These are phyloP conservation scores for Sechiopsis laciniata DNA, from an alignment of 306 rosid species.

Conservation along the genomic window DNA sequence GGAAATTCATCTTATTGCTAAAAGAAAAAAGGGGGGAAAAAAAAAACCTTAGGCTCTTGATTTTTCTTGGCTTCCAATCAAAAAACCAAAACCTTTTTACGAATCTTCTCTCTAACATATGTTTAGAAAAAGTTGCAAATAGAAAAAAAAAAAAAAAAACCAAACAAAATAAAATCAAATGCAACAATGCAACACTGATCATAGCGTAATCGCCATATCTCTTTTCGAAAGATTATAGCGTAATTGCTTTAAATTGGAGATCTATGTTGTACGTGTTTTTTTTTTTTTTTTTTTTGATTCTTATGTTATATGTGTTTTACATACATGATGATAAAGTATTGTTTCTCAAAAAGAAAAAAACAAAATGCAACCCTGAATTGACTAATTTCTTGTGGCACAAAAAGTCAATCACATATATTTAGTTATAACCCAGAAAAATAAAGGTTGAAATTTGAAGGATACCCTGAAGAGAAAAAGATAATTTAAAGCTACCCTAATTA, in stretches of 20 bases:
- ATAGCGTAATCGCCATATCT: no score
- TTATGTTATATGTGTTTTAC: no score
- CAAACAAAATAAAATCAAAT: background rate
- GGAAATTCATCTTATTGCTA: slow-evolving; percentile 6
- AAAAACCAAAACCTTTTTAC: slow-evolving; percentile 8
- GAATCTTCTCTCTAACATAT: slow-evolving; percentile 11
- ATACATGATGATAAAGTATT: no score
- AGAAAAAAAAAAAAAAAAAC: background rate
- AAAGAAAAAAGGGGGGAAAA: background rate
- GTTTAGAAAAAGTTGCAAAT: background rate
- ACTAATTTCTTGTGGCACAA: background rate
- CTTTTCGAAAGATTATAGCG: no score
- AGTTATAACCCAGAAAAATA: background rate
- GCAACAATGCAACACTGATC: no score
- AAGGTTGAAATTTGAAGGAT: background rate
- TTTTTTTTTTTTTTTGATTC: no score
- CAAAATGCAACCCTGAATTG: background rate
- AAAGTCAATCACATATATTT: background rate
- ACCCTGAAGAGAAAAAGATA: slow-evolving; percentile 8
- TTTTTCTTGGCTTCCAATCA: slow-evolving; percentile 15
- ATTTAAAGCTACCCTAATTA: background rate
- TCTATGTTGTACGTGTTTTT: no score
- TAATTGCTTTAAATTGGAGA: no score
- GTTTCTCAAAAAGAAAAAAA: no score
- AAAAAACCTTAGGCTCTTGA: background rate